These are phyloP conservation scores for Aspergillus kassunensis DNA, from an alignment of 495 filamentous ascomycete genomes.

Conservation along the genomic window DNA sequence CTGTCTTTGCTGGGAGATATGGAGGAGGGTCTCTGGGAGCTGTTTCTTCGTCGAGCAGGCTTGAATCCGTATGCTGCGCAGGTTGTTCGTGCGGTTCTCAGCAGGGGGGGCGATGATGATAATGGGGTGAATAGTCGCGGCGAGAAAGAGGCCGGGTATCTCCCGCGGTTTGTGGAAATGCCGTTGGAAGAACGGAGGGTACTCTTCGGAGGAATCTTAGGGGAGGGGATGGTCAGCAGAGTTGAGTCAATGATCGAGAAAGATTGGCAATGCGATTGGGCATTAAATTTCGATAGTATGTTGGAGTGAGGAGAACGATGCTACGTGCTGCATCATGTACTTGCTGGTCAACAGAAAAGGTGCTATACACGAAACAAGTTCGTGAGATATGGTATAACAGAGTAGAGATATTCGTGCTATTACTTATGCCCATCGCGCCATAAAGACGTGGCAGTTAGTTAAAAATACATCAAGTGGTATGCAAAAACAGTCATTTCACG, in stretches of 20 bases:
- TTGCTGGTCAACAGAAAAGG: background rate
- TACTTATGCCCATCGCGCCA: constrained; percentile 25
- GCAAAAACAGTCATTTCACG: constrained; percentile 44
- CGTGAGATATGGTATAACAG: background rate
- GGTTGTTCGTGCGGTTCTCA: constrained; percentile 45
- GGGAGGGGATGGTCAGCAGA: constrained; percentile 50
- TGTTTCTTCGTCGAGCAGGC: constrained; percentile 67
- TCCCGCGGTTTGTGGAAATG: constrained; percentile 24
- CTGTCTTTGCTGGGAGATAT: constrained; percentile 4
- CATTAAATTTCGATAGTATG: constrained; percentile 15
- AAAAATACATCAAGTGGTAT: constrained; percentile 41
- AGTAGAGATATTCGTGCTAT: constrained; percentile 40
- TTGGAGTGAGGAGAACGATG: background rate
- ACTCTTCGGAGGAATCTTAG: constrained; percentile 45
- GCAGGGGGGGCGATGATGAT: background rate
- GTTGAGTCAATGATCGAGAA: constrained; percentile 41
- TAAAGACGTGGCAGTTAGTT: constrained; percentile 23
- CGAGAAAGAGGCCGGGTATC: background rate
- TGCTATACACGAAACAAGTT: background rate
- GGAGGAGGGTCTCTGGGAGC: constrained; percentile 65
- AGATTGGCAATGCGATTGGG: constrained; percentile 27
- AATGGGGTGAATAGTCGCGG: background rate
- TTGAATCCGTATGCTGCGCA: constrained; percentile 82
- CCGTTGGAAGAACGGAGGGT: constrained; percentile 24
- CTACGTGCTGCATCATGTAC: background rate